Percentiles rank a stretch among this genome's conserved stretches.
Evolutionary conservation across 106 monocot genomes (phyloP).

Genomic region (Vanilla planifolia): DNA sequence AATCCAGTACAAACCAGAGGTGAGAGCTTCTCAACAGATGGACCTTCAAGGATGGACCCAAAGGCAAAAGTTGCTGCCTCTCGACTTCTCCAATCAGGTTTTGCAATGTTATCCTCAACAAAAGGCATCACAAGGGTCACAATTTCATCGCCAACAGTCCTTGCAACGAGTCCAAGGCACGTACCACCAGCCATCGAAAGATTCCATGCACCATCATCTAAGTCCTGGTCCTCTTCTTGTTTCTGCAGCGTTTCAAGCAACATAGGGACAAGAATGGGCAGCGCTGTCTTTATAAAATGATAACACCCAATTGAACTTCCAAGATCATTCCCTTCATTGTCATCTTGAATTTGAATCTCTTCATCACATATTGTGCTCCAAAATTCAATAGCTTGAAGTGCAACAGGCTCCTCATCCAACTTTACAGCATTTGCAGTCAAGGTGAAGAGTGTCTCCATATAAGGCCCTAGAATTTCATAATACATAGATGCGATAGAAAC

Average conservation of each 20-base stretch:
- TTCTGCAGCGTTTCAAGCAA: slow-evolving; percentile 68
- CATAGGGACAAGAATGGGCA: slow-evolving; percentile 63
- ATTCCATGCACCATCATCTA: slow-evolving; percentile 76
- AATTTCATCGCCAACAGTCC: slow-evolving; percentile 69
- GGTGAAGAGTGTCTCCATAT: slow-evolving; percentile 56
- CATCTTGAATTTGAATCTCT: slow-evolving; percentile 67
- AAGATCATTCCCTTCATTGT: slow-evolving; percentile 29
- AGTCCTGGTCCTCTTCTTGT: slow-evolving; percentile 85
- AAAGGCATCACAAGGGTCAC: slow-evolving; percentile 90
- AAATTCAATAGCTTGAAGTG: slow-evolving; percentile 85
- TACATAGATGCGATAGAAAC: slow-evolving; percentile 70
- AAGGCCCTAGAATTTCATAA: slow-evolving; percentile 57
- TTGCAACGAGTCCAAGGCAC: slow-evolving; percentile 71
- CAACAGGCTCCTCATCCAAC: slow-evolving; percentile 66
- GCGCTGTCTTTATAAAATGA: slow-evolving; percentile 63
- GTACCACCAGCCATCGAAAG: slow-evolving; percentile 90
- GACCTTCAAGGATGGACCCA: slow-evolving; percentile 86
- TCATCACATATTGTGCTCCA: slow-evolving; percentile 93
- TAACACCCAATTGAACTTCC: slow-evolving; percentile 25
- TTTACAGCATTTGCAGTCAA: slow-evolving; percentile 71
- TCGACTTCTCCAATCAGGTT: slow-evolving; percentile 48
- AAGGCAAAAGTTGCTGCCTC: slow-evolving; percentile 90
- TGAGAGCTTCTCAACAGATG: slow-evolving; percentile 59
- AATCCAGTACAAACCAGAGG: slow-evolving; percentile 56
- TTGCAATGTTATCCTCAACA: slow-evolving; percentile 60